Base-by-base conservation (phyloP, 2,329 filamentous ascomycete genomes). In the Pseudocercospora macadamiae region DNA sequence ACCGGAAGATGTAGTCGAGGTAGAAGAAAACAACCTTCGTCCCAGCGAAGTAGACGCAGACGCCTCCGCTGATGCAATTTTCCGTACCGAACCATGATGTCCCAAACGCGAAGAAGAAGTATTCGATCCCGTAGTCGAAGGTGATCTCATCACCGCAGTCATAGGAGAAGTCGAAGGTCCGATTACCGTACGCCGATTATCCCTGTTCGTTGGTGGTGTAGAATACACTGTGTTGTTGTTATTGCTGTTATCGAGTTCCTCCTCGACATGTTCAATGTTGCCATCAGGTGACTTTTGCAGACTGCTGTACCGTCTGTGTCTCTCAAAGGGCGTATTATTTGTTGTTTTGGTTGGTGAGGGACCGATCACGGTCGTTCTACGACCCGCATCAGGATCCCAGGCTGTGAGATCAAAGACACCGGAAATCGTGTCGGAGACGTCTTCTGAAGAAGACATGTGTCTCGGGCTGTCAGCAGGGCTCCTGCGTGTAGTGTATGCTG, bases 131-230 rank as follows among this genome's bases (percentile, higher is more conserved):
- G 47, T n/a, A 10, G 25, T 16, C 7, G 44, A 36, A 39, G 32
- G 39, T 3, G 37, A 44, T 6, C 25, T 18, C n/a, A 42, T 34
- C 48, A 19, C 26, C 19, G 39, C 54, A 25, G 51, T 49, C 23
- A 51, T 28, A n/a, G 32, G 53, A 28, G 44, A 42, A 21, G 55
- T 59, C 6, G 51, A 45, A 21, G 64, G 64, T 19, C 61, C 61
- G 21, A 64, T 65, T 26, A 65, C 61, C 16, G 64, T 65, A 14
- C 54, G 60, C 34, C 64, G 55, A 7, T 61, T 63, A 6, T 61
- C 52, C 30, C 55, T 57, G 42, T 30, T 54, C 28, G 21, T 52
- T 44, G 44, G 36, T 48, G 57, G 36, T 37, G 57, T 47, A 18
- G 56, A 59, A 52, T 51, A 51, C 36, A 45, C 32, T 45, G 48